Conservation (phyloP, 2,329 filamentous ascomycete genomes). For the Paracorniculantispora psalliotae region DNA sequence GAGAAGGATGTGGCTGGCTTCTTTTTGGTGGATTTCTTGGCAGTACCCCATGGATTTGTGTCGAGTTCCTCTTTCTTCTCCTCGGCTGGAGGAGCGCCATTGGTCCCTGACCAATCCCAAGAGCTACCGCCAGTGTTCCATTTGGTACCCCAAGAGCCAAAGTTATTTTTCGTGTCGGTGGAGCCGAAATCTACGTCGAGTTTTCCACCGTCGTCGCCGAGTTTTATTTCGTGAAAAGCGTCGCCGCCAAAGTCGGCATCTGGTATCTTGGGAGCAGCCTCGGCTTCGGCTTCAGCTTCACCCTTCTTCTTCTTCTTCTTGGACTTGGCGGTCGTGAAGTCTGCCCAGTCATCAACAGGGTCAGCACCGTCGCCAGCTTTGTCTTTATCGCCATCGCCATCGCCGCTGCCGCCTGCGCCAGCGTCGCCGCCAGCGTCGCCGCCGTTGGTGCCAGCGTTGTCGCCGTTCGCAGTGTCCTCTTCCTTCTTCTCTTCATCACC, state of each 20-base stretch:
- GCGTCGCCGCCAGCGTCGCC: constrained; percentile 17
- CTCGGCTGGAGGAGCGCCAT: constrained; percentile 27
- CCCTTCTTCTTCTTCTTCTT: constrained; percentile 39
- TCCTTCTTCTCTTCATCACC: constrained; percentile 15
- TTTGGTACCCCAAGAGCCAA: constrained; percentile 56
- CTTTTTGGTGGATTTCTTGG: constrained; percentile 47
- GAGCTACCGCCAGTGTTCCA: constrained; percentile 51
- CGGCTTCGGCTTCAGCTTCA: constrained; percentile 16
- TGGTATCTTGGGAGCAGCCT: constrained; percentile 24
- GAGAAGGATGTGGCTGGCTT: constrained; percentile 40
- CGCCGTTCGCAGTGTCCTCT: constrained; percentile 2
- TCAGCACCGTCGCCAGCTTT: constrained; percentile 21
- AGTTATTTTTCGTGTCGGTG: constrained; percentile 38
- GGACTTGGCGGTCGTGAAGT: constrained; percentile 22
- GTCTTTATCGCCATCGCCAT: constrained; percentile 17
- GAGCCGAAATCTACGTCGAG: constrained; percentile 51
- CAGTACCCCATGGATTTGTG: constrained; percentile 46
- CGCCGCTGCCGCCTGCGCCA: constrained; percentile 21
- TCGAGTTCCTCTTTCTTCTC: constrained; percentile 39
- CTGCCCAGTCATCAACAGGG: constrained; percentile 30
- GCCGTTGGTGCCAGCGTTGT: constrained; percentile 16
- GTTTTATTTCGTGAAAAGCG: constrained; percentile 61
- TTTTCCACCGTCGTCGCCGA: constrained; percentile 56
- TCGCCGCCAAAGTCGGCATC: constrained; percentile 41
- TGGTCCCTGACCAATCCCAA: constrained; percentile 38